A percentile compares a stretch with the other conserved stretches of the same genome.
Conservation (phyloP, 345 rosid genomes). For the Moricandia moricandioides region DNA sequence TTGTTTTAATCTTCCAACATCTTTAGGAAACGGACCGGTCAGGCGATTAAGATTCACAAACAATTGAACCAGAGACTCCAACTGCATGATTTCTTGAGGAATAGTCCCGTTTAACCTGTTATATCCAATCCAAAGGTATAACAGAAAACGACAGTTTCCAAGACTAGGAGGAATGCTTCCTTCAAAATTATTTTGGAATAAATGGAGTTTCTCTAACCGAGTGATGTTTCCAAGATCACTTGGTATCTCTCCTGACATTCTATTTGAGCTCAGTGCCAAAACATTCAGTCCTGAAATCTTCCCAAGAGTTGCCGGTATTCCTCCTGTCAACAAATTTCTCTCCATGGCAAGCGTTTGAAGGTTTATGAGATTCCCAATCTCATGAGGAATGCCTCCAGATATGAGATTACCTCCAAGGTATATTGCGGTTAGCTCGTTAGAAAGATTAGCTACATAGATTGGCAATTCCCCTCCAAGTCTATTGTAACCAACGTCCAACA, state of each 20-base stretch:
- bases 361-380: not conserved
- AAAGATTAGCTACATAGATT: not conserved
- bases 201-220: not conserved
- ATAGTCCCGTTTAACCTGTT: not conserved
- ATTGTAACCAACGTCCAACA: not conserved
- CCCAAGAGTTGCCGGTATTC: not conserved
- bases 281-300: not conserved
- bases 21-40: slow-evolving; percentile 9
- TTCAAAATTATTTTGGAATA: not conserved
- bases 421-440: not conserved
- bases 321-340: not conserved
- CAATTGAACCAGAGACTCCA: not conserved
- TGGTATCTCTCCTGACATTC: not conserved
- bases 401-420: not conserved
- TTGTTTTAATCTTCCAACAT: not conserved
- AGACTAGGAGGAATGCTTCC: not conserved
- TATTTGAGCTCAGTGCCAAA: not conserved
- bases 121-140: not conserved
- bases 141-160: not conserved
- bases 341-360: not conserved
- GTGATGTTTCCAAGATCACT: not conserved
- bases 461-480: not conserved
- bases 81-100: not conserved
- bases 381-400: not conserved
- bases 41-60: not conserved